Evolutionary conservation across 1,284 basidiomycete species (phyloP), one percentile per base, ranked within the genome.

Genomic region (Ganoderma lingzhi): DNA sequence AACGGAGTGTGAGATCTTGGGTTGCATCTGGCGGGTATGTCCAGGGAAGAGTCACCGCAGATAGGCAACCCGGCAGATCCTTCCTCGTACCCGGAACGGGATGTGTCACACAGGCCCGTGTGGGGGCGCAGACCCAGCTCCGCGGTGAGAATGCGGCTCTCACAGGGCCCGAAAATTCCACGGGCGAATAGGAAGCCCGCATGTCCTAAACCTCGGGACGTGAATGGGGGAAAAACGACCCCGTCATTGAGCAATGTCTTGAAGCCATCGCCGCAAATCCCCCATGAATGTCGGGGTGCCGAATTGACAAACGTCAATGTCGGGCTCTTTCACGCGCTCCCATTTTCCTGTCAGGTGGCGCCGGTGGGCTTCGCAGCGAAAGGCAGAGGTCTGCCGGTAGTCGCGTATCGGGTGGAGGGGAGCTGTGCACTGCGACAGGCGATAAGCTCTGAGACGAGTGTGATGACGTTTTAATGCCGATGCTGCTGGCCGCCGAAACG

Each of bases 151-250:
- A 70, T 63, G 67, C 63, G 58, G 48, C 67, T 70, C 70, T 30
- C 70, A 73, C 72, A 73, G 70, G 55, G 53, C 37, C 72, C 69
- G 72, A 68, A 66, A 69, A 71, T 67, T 68, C 66, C 69, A 71
- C 70, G 67, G 70, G 56, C 67, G 23, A 67, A 70, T 71, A 62
- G 62, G 68, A 70, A 68, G 61, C 14, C 68, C 58, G 63, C 55
- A 23, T 64, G 70, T 66, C 67, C 56, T 71, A 73, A 71, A 73
- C 69, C 61, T 71, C 70, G 70, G 72, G 51, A 41, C 56, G 63
- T 19, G 42, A 65, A 58, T 67, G 66, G 68, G 56, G 30, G 15
- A 35, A 65, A 58, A 6, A 64, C 70, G 70, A 65, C 66, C 62
- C 68, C 64, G 71, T 62, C 71, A 70, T 70, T 68, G 67, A 59